A percentile compares a stretch with the other conserved stretches of the same genome.
Conservation (phyloP, 257 asterid genomes). For the Linderniella brevidens region DNA sequence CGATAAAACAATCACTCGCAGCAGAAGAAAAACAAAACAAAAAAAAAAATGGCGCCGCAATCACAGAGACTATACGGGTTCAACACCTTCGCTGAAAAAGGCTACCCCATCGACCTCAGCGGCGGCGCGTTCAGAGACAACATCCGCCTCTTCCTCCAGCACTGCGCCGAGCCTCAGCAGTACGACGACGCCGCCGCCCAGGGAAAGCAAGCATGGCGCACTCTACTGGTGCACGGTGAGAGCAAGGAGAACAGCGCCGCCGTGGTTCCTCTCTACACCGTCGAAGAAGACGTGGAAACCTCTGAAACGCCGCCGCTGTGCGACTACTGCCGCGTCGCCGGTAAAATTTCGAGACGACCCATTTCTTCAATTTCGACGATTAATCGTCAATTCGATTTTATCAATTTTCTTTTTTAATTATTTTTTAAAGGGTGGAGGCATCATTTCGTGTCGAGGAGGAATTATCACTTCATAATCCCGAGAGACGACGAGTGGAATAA, state of each 20-base stretch:
- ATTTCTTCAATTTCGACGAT: not conserved
- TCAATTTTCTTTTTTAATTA: not conserved
- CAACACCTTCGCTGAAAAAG: conserved; percentile 50
- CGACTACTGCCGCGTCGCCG: conserved; percentile 63
- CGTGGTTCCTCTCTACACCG: conserved; percentile 58
- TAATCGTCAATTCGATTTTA: not conserved
- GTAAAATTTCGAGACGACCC: conserved; percentile 16
- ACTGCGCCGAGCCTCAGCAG: conserved; percentile 44
- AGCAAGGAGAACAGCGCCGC: conserved; percentile 37
- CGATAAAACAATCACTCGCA: too few relatives aligned
- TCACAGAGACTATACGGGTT: conserved; percentile 37
- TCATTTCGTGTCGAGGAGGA: conserved; percentile 67
- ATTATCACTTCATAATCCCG: conserved; percentile 79
- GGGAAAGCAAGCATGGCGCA: conserved; percentile 55
- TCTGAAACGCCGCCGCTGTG: conserved; percentile 47
- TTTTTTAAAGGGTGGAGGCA: conserved; percentile 67
- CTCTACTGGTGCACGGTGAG: conserved; percentile 56
- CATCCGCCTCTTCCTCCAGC: conserved; percentile 40
- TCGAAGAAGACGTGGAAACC: conserved; percentile 46
- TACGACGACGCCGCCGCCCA: conserved; percentile 21
- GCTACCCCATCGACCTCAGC: conserved; percentile 21
- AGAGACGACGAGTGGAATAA: conserved; percentile 53
- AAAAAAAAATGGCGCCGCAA: too few relatives aligned
- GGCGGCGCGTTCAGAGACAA: conserved; percentile 67
- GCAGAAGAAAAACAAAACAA: too few relatives aligned